Base-by-base conservation (phyloP, 2,329 filamentous ascomycete species). In the Calycina marina region DNA sequence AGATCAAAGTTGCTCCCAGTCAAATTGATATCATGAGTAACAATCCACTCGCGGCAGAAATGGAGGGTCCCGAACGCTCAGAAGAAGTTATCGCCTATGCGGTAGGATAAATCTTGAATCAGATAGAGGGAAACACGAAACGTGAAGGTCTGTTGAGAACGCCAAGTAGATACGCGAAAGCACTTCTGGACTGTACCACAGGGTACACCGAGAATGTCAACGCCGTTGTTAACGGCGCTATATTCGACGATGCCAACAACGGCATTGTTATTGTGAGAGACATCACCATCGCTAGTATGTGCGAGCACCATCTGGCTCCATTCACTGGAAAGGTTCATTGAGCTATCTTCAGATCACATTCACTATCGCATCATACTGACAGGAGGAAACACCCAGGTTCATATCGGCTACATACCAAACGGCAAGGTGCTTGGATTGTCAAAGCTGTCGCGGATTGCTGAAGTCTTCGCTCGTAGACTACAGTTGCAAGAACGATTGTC, bases 201-300 rank as follows among this genome's bases (percentile, higher is more conserved):
- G 90, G 90, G 26, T 98, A 98, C 55, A 85, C 96, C 60, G 77
- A 93, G 61, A 94, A 94, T 50, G 72, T 94, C 34, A 68, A 75
- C 40, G 82, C 93, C 52, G 80, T 96, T 43, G 82, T 96, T 40
- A 96, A 96, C 55, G 72, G 77, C 35, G 90, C 90, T 12, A 81
- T 96, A 33, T 98, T 98, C 59, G 79, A 93, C 49, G 90, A 96
- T 56, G 84, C 88, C 40, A 88, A 96, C 52, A 90, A 93, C 50
- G 90, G 98, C 58, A 71, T 98, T 61, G 86, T 98, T 17, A 93
- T 96, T 49, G 84, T 98, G 37, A 93, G 93, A 60, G 86, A 96
- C 51, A 96, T 98, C 49, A 86, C 94, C 53, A 72, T 96, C 9
- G 93, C 85, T 57, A 88, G 80, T 42, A 64, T 96, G 26, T 98